These are phyloP conservation scores for Barbarea vulgaris DNA, from an alignment of 345 rosid genomes.

Conservation along the genomic window DNA sequence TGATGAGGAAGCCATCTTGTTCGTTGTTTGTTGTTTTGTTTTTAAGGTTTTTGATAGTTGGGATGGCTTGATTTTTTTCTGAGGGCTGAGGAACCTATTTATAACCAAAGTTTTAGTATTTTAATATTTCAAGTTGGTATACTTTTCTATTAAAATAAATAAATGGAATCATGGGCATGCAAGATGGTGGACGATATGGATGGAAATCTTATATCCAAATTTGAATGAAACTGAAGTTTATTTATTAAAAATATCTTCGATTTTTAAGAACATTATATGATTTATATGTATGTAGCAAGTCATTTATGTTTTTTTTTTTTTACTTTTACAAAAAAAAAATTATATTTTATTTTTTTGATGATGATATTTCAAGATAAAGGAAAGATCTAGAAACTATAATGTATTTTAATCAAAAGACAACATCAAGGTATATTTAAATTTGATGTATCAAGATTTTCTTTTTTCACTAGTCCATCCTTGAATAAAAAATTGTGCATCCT, in stretches of 20 bases:
- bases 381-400: neutral
- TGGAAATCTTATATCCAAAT: neutral
- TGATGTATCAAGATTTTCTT: neutral
- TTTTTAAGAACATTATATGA: neutral
- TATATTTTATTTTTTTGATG: neutral
- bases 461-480: neutral
- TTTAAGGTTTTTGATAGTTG: neutral
- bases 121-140: slow-evolving; percentile 42
- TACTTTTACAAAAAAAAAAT: neutral
- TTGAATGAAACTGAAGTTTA: neutral
- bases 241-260: neutral
- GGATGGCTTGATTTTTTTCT: slow-evolving; percentile 23
- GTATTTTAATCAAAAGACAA: neutral
- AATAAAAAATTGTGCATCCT: neutral
- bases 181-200: slow-evolving; percentile 32
- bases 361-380: neutral
- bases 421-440: neutral
- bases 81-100: slow-evolving; percentile 35
- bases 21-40: neutral
- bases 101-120: slow-evolving; percentile 26
- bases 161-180: slow-evolving; percentile 29
- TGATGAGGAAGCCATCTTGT: slow-evolving; percentile 32
- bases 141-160: slow-evolving; percentile 10
- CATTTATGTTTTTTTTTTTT: neutral
- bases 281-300: neutral